phyloP scores from a whole-genome alignment of 331 rosid species.

The Pyrus hybrid region DNA sequence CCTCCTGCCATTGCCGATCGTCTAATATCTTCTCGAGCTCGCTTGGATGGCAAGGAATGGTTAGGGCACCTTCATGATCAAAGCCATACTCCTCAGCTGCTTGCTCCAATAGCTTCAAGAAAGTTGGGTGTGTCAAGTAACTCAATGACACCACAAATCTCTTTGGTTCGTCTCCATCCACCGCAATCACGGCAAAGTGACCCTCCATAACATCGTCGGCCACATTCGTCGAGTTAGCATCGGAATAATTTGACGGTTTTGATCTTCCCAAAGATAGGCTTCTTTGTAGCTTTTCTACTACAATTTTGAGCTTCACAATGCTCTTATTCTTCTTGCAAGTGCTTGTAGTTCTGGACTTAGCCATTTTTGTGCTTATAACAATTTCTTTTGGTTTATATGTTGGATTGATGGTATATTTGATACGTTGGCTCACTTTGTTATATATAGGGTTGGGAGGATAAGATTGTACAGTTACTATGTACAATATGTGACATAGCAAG shows the following conservation, averaged over 20 bases:
- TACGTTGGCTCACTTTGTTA: background rate
- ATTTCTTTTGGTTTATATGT: background rate
- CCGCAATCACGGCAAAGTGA: conserved; percentile 72
- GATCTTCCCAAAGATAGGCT: conserved; percentile 33
- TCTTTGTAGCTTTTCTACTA: conserved; percentile 55
- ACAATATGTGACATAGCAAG: background rate
- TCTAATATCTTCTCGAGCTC: conserved; percentile 54
- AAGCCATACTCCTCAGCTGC: conserved; percentile 84
- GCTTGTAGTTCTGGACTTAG: conserved; percentile 15
- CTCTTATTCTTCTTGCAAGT: conserved; percentile 33
- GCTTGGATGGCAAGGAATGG: conserved; percentile 57
- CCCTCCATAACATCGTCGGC: conserved; percentile 80
- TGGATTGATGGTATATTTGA: background rate
- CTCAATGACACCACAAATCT: conserved; percentile 63
- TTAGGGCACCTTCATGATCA: conserved; percentile 59
- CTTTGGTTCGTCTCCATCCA: conserved; percentile 37
- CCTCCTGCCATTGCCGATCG: conserved; percentile 22
- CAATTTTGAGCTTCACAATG: conserved; percentile 50
- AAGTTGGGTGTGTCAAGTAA: conserved; percentile 48
- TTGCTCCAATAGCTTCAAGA: conserved; percentile 50
- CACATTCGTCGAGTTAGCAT: conserved; percentile 25
- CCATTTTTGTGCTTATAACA: conserved; percentile 19
- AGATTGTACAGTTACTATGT: conserved; percentile 14
- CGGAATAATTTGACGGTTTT: conserved; percentile 9
- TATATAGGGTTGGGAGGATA: conserved; percentile 12